Evolutionary conservation across 2,329 filamentous ascomycete genomes (phyloP), one percentile per base, ranked within the genome.

Genomic region (Fusarium buxicola): DNA sequence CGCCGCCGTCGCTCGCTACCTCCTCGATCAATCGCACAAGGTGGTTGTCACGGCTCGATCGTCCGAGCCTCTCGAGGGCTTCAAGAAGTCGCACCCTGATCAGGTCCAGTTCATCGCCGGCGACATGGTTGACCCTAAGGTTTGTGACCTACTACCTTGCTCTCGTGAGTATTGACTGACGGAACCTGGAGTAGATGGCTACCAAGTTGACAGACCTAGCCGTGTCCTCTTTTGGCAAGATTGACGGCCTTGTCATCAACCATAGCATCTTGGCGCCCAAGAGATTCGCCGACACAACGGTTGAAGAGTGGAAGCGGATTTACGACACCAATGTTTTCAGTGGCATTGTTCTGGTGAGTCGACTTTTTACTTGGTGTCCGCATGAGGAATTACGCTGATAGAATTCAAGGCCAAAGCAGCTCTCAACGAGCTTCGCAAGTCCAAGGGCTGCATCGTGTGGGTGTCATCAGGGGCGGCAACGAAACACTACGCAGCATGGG

Each of bases 301-400:
- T 87, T 0, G 87, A 90, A 32, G 89, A 91, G 59, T 97, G 94
- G 92, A 89, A 87, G 70, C 77, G 79, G 2, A 81, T 85, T 8
- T 97, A 92, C 76, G 89, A 96, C 68, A 81, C 92, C 60, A 98
- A 98, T 74, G 87, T 98, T 68, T 93, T 97, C 74, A 94, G 92
- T 66, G 87, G 87, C 25, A 80, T 97, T 39, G 88, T 87, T 30
- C 81, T 97, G 76, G 92, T 96, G 80, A 71, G 86, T 12, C 24
- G 75, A 13, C 15, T 18, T 12, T 10, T 9, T 4, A 7, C 13
- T 8, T 15, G 2, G 24, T 18, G 24, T 43, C 7, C 16, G 27
- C 8, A 16, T 13, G 13, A 16, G 34, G 18, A 16, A 35, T 24
- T 34, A 38, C 12, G 18, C 58, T 58, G 57, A 66, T 58, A 62